Evolutionary conservation across 805 yeast genomes (phyloP).

Genomic region (Lachancea meyersii): DNA sequence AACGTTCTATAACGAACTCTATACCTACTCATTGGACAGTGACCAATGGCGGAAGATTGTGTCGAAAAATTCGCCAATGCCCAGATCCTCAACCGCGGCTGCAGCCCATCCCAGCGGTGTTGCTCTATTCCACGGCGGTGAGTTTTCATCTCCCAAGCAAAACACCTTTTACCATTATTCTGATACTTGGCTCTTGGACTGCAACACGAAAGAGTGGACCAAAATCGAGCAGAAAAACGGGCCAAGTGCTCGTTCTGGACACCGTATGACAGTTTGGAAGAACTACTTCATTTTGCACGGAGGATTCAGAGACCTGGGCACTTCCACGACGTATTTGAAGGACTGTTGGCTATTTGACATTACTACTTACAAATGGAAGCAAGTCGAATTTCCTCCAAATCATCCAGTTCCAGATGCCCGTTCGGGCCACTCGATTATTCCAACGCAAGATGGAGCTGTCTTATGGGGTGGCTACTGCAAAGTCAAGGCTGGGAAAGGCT

Average conservation of each 20-base stretch:
- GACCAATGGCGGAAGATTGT: constrained; percentile 73
- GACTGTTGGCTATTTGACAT: constrained; percentile 94
- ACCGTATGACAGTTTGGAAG: constrained; percentile 86
- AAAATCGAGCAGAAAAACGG: constrained; percentile 70
- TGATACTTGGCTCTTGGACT: constrained; percentile 91
- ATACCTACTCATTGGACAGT: constrained; percentile 64
- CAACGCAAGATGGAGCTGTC: constrained; percentile 74
- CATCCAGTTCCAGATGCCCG: constrained; percentile 84
- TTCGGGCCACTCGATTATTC: constrained; percentile 85
- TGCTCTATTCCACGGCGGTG: constrained; percentile 88
- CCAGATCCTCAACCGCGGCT: constrained; percentile 91
- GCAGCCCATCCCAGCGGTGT: constrained; percentile 88
- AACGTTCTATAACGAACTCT: constrained; percentile 75
- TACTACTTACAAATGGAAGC: constrained; percentile 83
- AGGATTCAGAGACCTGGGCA: constrained; percentile 87
- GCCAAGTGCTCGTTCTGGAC: constrained; percentile 89
- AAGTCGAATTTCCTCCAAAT: constrained; percentile 77
- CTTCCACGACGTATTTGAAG: constrained; percentile 71
- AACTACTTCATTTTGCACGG: constrained; percentile 81
- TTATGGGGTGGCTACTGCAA: constrained; percentile 93
- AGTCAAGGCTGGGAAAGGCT: constrained; percentile 81
- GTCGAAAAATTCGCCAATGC: constrained; percentile 85
- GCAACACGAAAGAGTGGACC: constrained; percentile 81
- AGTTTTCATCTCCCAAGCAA: constrained; percentile 93
- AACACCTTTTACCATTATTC: constrained; percentile 93